Base-by-base conservation (phyloP, 139 green algal species). In the Chara braunii region DNA sequence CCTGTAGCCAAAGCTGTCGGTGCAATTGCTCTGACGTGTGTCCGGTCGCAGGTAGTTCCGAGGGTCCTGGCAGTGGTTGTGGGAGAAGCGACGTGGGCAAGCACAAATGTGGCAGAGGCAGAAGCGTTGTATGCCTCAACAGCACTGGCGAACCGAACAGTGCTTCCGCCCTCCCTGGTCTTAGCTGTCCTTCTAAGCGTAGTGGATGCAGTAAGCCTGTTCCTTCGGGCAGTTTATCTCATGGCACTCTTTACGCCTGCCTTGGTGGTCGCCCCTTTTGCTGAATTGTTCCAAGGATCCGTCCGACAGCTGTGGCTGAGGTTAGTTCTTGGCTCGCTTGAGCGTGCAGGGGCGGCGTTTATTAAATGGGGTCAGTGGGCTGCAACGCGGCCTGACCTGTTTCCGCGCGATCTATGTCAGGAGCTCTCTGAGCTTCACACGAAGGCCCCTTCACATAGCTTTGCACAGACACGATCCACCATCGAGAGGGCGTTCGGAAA, bases 321-420 rank as follows among this genome's bases (percentile, higher is more conserved):
- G 35, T n/a, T 75, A 12, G 58, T 75, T 0, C 67, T 64, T 30
- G 22, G n/a, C 5, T 51, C 61, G 3, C 43, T 77, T 26, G 68
- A 74, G 1, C 29, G 31, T 2, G 68, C 68, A 12, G 68, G 68
- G 2, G 61, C 68, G 1, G 68, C 68, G 8, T 77, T 77, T 28
- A 94, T 96, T 64, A 96, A 96, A 80, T 97, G 90, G 90, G 93
- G 87, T 0, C 93, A 99, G 78, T 99, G 93, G 93, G 84, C 87
- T 2, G 81, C 88, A 23, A 90, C 88, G 0, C 77, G 93, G 11
- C 69, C 68, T 18, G 93, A 99, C 81, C 68, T 99, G 26, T 97
- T 99, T 66, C 90, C 93, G 0, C 75, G 75, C 67, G 71, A 79
- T 43, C 52, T 88, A 34, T 77, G 74, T 56, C 12, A 65, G 23